Evolutionary conservation across 192 early-diverging fungal genomes (phyloP).

Genomic region (Gigaspora rosea): DNA sequence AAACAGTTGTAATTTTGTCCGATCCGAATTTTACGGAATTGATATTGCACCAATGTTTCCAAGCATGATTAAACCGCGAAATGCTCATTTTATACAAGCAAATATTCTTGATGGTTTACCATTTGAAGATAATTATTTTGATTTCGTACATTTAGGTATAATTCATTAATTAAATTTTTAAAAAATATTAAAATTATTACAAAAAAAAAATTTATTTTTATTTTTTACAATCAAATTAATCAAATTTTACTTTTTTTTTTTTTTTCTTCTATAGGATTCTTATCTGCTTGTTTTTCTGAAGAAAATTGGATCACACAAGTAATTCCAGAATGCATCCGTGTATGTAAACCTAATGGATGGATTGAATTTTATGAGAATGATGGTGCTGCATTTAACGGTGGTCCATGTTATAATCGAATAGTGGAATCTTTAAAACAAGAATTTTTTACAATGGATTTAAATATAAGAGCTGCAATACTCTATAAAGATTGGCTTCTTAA

Average conservation of each 20-base stretch:
- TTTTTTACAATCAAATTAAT: not conserved
- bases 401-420: not conserved
- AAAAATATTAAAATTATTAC: not conserved
- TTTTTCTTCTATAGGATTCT: not conserved
- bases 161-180: not conserved
- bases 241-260: not conserved
- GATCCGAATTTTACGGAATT: constrained; percentile 16
- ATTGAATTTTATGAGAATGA: constrained; percentile 44
- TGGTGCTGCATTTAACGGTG: not conserved
- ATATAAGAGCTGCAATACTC: not conserved
- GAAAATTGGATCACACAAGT: not conserved
- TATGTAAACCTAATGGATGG: constrained; percentile 43
- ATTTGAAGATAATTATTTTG: constrained; percentile 19
- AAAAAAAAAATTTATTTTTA: not conserved
- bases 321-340: constrained; percentile 34
- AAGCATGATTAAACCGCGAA: constrained; percentile 6
- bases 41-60: constrained; percentile 27
- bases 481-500: not conserved
- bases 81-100: not conserved
- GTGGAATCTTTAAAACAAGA: not conserved
- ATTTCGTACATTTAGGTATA: constrained; percentile 19
- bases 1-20: not conserved
- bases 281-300: not conserved
- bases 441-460: not conserved
- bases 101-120: constrained; percentile 24